Evolutionary conservation across 2,329 filamentous ascomycete species (phyloP).

Genomic region (Colletotrichum theobromicola): DNA sequence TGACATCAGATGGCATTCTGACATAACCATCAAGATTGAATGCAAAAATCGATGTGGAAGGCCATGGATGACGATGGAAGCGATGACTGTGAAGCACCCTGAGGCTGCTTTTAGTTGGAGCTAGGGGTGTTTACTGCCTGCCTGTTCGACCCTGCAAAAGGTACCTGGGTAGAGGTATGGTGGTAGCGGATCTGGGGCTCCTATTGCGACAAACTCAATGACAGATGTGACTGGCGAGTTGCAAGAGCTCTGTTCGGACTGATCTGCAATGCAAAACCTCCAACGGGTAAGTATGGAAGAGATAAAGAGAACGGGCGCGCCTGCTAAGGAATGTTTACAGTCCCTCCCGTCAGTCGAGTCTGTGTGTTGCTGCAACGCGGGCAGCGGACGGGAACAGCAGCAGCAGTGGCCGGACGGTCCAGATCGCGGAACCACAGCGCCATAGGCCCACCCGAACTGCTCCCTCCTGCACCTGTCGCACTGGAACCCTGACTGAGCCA

Average conservation of each 20-base stretch:
- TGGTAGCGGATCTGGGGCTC: background rate
- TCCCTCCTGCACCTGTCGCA: background rate
- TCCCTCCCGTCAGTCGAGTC: background rate
- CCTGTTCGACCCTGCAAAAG: background rate
- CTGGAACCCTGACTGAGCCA: background rate
- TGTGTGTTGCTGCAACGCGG: background rate
- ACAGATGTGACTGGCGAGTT: background rate
- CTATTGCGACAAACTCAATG: background rate
- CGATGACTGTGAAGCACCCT: background rate
- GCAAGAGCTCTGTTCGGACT: background rate
- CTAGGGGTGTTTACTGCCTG: background rate
- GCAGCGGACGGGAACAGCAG: background rate
- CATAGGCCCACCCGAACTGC: background rate
- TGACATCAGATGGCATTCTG: background rate
- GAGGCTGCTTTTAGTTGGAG: background rate
- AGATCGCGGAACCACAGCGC: background rate
- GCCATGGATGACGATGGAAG: conserved; percentile 14
- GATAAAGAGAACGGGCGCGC: background rate
- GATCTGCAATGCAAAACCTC: background rate
- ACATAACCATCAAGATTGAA: background rate
- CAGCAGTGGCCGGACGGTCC: background rate
- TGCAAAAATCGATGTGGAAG: background rate
- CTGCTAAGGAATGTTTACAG: background rate
- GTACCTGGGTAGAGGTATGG: background rate
- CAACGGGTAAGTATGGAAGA: background rate